A percentile compares a stretch with the other conserved stretches of the same genome.
phyloP scores from a whole-genome alignment of 2,329 filamentous ascomycete genomes.

The Xylaria sp. region DNA sequence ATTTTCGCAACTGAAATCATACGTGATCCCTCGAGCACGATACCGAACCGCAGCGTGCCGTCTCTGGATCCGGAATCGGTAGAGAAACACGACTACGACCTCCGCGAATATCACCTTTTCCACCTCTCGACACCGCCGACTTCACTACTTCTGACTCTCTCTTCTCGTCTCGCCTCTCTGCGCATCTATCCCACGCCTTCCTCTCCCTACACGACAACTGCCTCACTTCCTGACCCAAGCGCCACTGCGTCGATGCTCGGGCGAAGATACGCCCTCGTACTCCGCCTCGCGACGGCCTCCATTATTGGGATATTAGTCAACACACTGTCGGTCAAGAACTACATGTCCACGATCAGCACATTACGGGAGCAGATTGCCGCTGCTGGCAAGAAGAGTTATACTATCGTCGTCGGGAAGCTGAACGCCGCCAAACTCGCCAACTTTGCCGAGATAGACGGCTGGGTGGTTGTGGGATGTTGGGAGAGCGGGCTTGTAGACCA shows the following conservation, averaged over 20 bases:
- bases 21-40: constrained; percentile 79
- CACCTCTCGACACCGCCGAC: constrained; percentile 85
- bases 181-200: constrained; percentile 76
- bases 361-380: constrained; percentile 77
- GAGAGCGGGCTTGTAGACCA: constrained; percentile 93
- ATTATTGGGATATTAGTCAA: constrained; percentile 96
- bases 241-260: constrained; percentile 70
- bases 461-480: constrained; percentile 98
- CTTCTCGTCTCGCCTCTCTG: constrained; percentile 81
- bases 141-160: constrained; percentile 86
- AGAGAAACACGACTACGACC: constrained; percentile 52
- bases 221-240: constrained; percentile 54
- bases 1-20: constrained; percentile 77
- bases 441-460: constrained; percentile 93
- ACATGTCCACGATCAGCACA: constrained; percentile 81
- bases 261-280: constrained; percentile 87
- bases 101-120: constrained; percentile 80
- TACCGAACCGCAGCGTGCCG: constrained; percentile 80
- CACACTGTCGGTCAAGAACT: constrained; percentile 91
- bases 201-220: constrained; percentile 59
- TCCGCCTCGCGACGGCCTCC: constrained; percentile 80
- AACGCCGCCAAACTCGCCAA: constrained; percentile 97
- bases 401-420: constrained; percentile 95
- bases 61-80: constrained; percentile 18
- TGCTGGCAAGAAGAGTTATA: constrained; percentile 94